Evolutionary conservation across 176 grass and related monocot genomes (phyloP).

Genomic region (Zea mays): Zm-B73-REFERENCE-NAM-5.0 NC_050099.1:71808501-71809000

Average conservation of each 20-base stretch:
- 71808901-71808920: not conserved
- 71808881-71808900: not conserved
- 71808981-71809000: not conserved
- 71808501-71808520: conserved; percentile 92
- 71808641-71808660: not conserved
- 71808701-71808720: not conserved
- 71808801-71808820: not conserved
- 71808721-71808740: conserved; percentile 22
- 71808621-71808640: not conserved
- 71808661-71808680: conserved; percentile 3
- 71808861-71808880: conserved; percentile 2
- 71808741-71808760: not conserved
- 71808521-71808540: conserved; percentile 86
- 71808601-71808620: conserved; percentile 29
- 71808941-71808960: not conserved
- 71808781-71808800: not conserved
- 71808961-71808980: not conserved
- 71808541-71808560: conserved; percentile 81
- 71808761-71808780: not conserved
- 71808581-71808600: conserved; percentile 68
- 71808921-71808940: not conserved
- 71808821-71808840: not conserved
- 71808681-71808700: not conserved
- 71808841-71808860: not conserved
- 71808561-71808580: conserved; percentile 96